Percentiles rank a stretch among this genome's conserved stretches.
Evolutionary conservation across 352 stramenopile species (phyloP).

Genomic region (Thalassiosira livingstoniorum): DNA sequence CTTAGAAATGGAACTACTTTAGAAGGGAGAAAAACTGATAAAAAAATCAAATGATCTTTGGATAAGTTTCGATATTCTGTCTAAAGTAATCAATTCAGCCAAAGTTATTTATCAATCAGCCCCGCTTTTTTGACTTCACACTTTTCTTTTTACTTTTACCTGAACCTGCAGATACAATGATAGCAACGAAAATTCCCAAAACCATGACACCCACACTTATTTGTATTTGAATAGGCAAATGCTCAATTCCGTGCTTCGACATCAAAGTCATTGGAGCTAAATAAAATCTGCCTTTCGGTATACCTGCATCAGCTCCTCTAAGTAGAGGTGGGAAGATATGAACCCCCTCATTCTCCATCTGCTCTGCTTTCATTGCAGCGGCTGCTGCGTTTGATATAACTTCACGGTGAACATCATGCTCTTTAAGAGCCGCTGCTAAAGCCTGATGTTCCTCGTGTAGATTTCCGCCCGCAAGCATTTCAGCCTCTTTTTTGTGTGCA

Average conservation of each 20-base stretch:
- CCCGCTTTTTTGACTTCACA: constrained; percentile 47
- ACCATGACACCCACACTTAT: constrained; percentile 41
- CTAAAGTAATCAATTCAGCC: too few relatives aligned
- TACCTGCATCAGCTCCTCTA: constrained; percentile 7
- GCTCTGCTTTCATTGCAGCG: constrained; percentile 28
- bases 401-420: constrained; percentile 23
- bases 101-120: too few relatives aligned
- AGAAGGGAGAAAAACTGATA: too few relatives aligned
- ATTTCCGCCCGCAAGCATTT: constrained; percentile 34
- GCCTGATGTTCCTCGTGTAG: constrained; percentile 33
- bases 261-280: constrained; percentile 29
- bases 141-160: constrained; percentile 13
- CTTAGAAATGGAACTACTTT: too few relatives aligned
- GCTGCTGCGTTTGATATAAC: constrained; percentile 48
- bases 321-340: constrained; percentile 38
- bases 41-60: too few relatives aligned
- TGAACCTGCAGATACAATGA: constrained; percentile 26
- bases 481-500: constrained; percentile 42
- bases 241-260: constrained; percentile 43
- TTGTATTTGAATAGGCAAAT: constrained; percentile 50
- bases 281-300: constrained; percentile 42
- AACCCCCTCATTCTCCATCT: constrained; percentile 31
- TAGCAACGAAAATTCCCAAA: constrained; percentile 42
- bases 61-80: too few relatives aligned
- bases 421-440: constrained; percentile 22